phyloP scores from a whole-genome alignment of 2,329 filamentous ascomycete genomes.

The Alternaria viburni region DNA sequence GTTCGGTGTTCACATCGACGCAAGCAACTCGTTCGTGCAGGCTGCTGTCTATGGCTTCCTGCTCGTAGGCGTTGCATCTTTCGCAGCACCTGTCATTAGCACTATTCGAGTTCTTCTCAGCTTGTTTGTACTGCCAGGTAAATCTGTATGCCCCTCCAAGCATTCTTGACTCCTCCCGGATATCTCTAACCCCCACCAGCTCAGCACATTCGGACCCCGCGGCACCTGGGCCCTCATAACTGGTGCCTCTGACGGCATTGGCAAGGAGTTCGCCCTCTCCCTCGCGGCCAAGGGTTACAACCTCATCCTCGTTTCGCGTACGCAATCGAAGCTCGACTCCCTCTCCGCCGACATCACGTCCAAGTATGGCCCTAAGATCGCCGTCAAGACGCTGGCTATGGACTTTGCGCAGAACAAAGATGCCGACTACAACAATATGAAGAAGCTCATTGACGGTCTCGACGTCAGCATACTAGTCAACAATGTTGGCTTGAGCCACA shows the following conservation, averaged over 20 bases:
- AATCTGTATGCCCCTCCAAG: constrained; percentile 46
- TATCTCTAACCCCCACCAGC: constrained; percentile 51
- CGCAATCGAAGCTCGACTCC: constrained; percentile 84
- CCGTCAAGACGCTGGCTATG: constrained; percentile 85
- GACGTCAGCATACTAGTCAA: constrained; percentile 91
- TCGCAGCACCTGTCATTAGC: constrained; percentile 50
- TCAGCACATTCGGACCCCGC: constrained; percentile 87
- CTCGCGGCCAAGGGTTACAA: constrained; percentile 93
- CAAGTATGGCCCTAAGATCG: constrained; percentile 67
- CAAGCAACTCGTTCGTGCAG: constrained; percentile 34
- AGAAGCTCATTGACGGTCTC: constrained; percentile 70
- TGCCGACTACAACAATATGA: constrained; percentile 77
- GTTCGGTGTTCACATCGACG: constrained; percentile 43
- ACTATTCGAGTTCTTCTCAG: constrained; percentile 56
- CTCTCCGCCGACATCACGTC: constrained; percentile 77
- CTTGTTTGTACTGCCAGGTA: constrained; percentile 57
- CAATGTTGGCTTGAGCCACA: constrained; percentile 95
- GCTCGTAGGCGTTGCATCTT: constrained; percentile 38
- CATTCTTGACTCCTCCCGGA: constrained; percentile 4
- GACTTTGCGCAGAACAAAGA: constrained; percentile 85
- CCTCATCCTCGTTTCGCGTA: constrained; percentile 91
- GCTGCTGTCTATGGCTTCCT: constrained; percentile 37
- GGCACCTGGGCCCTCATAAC: constrained; percentile 95
- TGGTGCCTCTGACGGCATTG: constrained; percentile 93
- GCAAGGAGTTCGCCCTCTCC: constrained; percentile 93